Evolutionary conservation across 305 asterid species (phyloP).

Genomic region (Salvia sclarea): DNA sequence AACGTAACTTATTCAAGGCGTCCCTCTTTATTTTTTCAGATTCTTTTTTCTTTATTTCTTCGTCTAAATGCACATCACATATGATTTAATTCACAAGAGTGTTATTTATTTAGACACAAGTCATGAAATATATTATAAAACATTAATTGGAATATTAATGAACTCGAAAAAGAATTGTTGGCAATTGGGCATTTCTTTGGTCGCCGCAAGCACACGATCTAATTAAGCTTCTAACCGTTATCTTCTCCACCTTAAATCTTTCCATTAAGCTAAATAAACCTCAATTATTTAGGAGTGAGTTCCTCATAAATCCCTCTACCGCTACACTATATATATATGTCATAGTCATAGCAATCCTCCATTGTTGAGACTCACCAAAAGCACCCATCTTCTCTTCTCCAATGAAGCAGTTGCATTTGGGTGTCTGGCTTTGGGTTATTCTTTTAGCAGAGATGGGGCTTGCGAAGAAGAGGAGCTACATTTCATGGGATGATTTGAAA

Average conservation of each 20-base stretch:
- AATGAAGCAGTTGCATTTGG: conserved; percentile 27
- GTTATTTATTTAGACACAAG: too few relatives aligned
- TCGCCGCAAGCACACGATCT: not conserved
- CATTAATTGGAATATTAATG: too few relatives aligned
- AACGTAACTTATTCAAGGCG: too few relatives aligned
- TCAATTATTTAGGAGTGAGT: not conserved
- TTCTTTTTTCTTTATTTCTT: too few relatives aligned
- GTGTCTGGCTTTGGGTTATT: conserved; percentile 4
- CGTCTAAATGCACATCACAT: too few relatives aligned
- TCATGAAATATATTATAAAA: too few relatives aligned
- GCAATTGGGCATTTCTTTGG: not conserved
- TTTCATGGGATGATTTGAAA: conserved; percentile 59
- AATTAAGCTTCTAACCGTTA: not conserved
- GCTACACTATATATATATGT: not conserved
- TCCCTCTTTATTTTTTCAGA: too few relatives aligned
- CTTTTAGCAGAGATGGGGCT: not conserved
- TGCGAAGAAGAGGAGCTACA: conserved; percentile 19
- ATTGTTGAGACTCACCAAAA: not conserved
- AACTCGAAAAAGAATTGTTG: too few relatives aligned
- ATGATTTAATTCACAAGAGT: too few relatives aligned
- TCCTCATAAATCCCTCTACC: not conserved
- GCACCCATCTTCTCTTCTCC: not conserved
- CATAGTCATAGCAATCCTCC: not conserved
- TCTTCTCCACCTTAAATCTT: not conserved
- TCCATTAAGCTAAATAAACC: not conserved